These are phyloP conservation scores for Trichoderma asperellum DNA, from an alignment of 2,329 filamentous ascomycete genomes.

Conservation along the genomic window DNA sequence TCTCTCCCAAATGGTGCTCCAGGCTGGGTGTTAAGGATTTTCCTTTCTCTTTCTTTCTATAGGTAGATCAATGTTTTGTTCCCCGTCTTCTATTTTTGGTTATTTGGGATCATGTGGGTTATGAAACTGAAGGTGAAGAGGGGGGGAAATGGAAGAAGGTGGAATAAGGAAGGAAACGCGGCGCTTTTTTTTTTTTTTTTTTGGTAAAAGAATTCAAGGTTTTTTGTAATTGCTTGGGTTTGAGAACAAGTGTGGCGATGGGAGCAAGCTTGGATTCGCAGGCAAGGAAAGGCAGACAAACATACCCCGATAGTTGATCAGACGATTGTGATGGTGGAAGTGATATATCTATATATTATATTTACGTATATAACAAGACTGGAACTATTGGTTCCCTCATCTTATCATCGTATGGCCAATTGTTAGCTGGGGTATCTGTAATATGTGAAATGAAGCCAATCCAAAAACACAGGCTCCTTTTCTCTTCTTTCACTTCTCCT, in stretches of 20 bases:
- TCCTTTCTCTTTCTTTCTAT: background rate
- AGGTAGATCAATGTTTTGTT: background rate
- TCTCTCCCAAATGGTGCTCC: background rate
- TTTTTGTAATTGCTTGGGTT: background rate
- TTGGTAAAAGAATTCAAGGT: background rate
- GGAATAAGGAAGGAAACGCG: background rate
- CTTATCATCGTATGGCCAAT: background rate
- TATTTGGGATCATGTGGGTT: background rate
- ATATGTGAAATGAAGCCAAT: background rate
- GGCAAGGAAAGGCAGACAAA: background rate
- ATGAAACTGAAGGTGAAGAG: background rate
- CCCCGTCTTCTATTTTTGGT: background rate
- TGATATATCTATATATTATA: background rate
- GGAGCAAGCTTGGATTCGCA: background rate
- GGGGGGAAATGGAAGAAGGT: background rate
- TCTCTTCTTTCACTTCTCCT: background rate
- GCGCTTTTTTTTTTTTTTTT: slow-evolving; percentile 6
- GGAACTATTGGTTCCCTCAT: background rate
- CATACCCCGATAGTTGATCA: slow-evolving; percentile 16
- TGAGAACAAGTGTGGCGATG: background rate
- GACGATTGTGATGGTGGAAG: background rate
- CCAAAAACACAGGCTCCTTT: no score
- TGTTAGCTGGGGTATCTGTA: background rate
- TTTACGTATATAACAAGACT: background rate
- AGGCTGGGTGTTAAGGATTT: background rate